Conservation (phyloP, 1,284 basidiomycete species). For the Pyrrhoderma noxium region DNA sequence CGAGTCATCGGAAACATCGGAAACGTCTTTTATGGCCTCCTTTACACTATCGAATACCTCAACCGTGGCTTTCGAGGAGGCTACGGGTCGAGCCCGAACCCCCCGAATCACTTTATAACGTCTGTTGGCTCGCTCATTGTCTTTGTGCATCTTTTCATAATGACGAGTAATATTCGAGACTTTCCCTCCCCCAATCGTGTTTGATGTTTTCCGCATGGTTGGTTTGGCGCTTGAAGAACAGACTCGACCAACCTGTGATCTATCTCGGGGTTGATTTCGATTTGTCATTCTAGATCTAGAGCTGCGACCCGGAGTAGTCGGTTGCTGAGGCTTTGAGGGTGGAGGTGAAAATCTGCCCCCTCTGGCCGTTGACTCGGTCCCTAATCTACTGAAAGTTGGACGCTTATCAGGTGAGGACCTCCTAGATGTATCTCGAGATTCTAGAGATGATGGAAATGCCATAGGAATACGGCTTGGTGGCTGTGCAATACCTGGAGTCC, state of each 20-base stretch:
- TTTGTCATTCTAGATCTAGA: slow-evolving; percentile 5
- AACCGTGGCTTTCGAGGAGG: slow-evolving; percentile 82
- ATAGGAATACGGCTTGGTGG: slow-evolving; percentile 45
- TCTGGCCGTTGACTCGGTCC: slow-evolving; percentile 32
- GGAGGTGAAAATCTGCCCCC: slow-evolving; percentile 40
- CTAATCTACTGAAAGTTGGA: slow-evolving; percentile 26
- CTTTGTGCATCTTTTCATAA: slow-evolving; percentile 65
- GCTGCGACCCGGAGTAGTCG: slow-evolving; percentile 23
- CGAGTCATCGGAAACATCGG: slow-evolving; percentile 62
- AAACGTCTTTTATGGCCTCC: slow-evolving; percentile 88
- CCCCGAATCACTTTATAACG: slow-evolving; percentile 79
- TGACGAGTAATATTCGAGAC: slow-evolving; percentile 73
- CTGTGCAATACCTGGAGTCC: slow-evolving; percentile 28
- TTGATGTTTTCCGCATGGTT: slow-evolving; percentile 44
- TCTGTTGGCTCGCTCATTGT: slow-evolving; percentile 59
- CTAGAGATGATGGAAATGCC: slow-evolving; percentile 39
- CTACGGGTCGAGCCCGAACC: slow-evolving; percentile 87
- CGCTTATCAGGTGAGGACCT: slow-evolving; percentile 68
- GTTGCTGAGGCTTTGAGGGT: slow-evolving; percentile 19
- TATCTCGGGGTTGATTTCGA: slow-evolving; percentile 37
- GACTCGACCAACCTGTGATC: slow-evolving; percentile 34
- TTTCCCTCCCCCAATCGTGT: slow-evolving; percentile 41
- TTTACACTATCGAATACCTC: slow-evolving; percentile 88
- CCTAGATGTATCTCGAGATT: slow-evolving; percentile 56
- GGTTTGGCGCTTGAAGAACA: slow-evolving; percentile 38